Conservation (phyloP, 768 basidiomycete genomes). For the Lactarius tabidus region DNA sequence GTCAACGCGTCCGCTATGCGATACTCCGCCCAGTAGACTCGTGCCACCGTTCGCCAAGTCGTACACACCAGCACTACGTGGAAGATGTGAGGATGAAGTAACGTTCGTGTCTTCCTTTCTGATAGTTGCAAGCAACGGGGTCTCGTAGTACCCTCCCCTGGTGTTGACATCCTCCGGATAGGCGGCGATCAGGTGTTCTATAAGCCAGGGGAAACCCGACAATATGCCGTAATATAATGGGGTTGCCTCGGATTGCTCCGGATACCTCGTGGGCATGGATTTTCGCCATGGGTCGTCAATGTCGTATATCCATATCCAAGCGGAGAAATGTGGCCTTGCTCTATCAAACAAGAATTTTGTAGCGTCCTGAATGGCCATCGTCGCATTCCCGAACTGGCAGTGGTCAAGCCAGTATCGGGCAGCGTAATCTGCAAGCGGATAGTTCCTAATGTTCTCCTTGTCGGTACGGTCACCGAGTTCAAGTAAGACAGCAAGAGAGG, state of each 20-base stretch:
- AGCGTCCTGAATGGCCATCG: background rate
- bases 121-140: background rate
- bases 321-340: background rate
- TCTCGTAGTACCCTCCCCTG: background rate
- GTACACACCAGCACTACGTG: background rate
- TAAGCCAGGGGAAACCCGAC: background rate
- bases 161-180: background rate
- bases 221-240: slow-evolving; percentile 2
- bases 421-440: background rate
- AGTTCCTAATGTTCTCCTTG: background rate
- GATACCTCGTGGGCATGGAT: background rate
- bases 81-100: background rate
- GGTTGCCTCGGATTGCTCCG: background rate
- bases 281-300: background rate
- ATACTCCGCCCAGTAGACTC: background rate
- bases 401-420: slow-evolving; percentile 1
- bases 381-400: background rate
- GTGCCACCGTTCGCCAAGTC: background rate
- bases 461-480: background rate
- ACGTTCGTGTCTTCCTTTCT: no score
- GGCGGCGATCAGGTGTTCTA: background rate
- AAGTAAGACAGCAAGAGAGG: background rate
- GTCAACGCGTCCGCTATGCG: background rate
- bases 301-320: slow-evolving; percentile 7
- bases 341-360: slow-evolving; percentile 1